Base-by-base conservation (phyloP, 129 eudicot species). In the Calendula officinalis region DNA sequence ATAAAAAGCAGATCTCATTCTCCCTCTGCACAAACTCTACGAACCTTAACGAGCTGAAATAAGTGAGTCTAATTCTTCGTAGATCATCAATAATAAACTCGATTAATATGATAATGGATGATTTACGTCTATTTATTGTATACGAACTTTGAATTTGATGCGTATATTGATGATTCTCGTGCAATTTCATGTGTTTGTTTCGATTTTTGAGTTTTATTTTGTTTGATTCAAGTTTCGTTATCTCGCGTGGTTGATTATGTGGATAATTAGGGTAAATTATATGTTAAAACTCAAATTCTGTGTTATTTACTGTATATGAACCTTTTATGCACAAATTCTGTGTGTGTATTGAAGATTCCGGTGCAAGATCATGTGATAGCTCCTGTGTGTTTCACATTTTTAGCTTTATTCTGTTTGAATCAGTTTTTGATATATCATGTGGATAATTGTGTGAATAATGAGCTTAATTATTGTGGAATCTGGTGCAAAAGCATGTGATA, bases 1-100 rank as follows among this genome's bases (percentile, higher is more conserved):
- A 72, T 72, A 72, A 72, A 72, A 72, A 63, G 77, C 71, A 62
- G 71, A 63, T 72, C 71, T 72, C 65, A 72, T 72, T 72, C 71
- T 72, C 77, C 77, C 77, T 64, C 71, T 48, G 59, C 67, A 37
- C 64, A 45, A 66, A 55, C 14, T 47, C 56, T 49, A 30, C 66
- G 17, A 40, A 61, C 61, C 68, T 49, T 42, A 49, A 70, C 66
- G 50, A 67, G 49, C 56, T 8, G 39, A 46, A 32, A 35, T 5
- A 53, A 54, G 77, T 72, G 71, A 72, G 77, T 72, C 42, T 8
- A 16, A 44, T 71, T 61, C 61, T 61, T 51, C 40, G 8, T n/a
- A 71, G 40, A 61, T 62, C 69, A 51, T 56, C 52, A 52, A 62
- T 13, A 4, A 1, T 7, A 48, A 70, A 51, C 69, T 22, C 36